These are phyloP conservation scores for Aspergillus biplanus DNA, from an alignment of 495 filamentous ascomycete genomes.

Conservation along the genomic window DNA sequence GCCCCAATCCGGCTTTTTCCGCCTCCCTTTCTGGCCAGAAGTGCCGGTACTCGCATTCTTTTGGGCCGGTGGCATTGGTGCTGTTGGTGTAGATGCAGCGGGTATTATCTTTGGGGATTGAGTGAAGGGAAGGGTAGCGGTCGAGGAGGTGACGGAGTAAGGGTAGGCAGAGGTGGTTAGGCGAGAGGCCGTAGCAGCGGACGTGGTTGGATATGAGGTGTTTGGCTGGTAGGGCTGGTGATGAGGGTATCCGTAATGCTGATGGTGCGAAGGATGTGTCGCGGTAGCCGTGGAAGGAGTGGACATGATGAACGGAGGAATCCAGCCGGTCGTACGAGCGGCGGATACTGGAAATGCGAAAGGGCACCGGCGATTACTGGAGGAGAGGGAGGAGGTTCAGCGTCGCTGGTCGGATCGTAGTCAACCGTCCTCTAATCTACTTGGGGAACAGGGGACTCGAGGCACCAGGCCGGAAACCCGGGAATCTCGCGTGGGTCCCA, in stretches of 20 bases:
- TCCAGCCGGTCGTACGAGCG: constrained; percentile 40
- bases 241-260: constrained; percentile 70
- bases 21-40: constrained; percentile 61
- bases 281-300: constrained; percentile 82
- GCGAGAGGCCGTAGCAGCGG: constrained; percentile 55
- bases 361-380: constrained; percentile 52
- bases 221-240: constrained; percentile 63
- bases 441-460: constrained; percentile 23
- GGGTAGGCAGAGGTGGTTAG: constrained; percentile 53
- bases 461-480: constrained; percentile 27
- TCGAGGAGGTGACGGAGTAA: constrained; percentile 49
- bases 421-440: constrained; percentile 22
- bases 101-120: constrained; percentile 41
- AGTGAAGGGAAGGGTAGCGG: constrained; percentile 43
- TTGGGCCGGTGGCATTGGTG: constrained; percentile 31
- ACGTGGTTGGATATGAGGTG: constrained; percentile 56
- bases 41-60: constrained; percentile 30
- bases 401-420: constrained; percentile 20
- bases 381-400: constrained; percentile 17
- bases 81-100: constrained; percentile 39
- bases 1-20: constrained; percentile 75
- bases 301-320: constrained; percentile 65
- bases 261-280: constrained; percentile 68
- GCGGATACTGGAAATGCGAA: constrained; percentile 68
- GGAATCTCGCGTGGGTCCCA: constrained; percentile 24